Base-by-base conservation (phyloP, 2,329 filamentous ascomycete species). In the Calonectria pseudoreteaudii region DNA sequence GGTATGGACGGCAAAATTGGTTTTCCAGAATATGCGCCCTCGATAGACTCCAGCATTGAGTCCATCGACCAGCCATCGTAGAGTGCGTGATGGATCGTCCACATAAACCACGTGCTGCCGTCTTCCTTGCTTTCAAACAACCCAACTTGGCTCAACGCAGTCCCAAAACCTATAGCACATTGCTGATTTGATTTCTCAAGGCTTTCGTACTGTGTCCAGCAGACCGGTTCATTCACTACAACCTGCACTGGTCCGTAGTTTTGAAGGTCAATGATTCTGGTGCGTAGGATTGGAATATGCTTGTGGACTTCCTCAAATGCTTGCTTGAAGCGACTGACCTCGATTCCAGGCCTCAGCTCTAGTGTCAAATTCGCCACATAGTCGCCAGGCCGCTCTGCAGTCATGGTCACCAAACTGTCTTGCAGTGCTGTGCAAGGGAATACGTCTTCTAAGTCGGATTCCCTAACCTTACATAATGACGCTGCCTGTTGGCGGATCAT, bases 211-310 rank as follows among this genome's bases (percentile, higher is more conserved):
- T 44, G 58, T 41, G 10, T 36, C 58, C 58, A 62, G 58, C 34
- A 41, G 34, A 62, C 58, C 34, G 4, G 31, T 18, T 62, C 58
- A 44, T 62, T 41, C 4, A 62, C n/a, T 41, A 62, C 58, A 62
- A 62, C 58, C 58, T 62, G 58, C 30, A 62, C 58, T 30, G 58
- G 38, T 28, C 58, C 58, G 58, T 62, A 44, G 58, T 62, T 28
- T 62, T 44, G 36, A 62, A 62, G 58, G 58, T 62, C 26, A 62
- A 41, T 62, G 58, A 62, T 62, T 44, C 58, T 62, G 23, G 58
- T 62, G 58, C 58, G 58, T 41, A 62, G 58, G 58, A 62, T 62
- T 62, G 58, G 58, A 41, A 62, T 62, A 62, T 41, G 58, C 58
- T 26, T 41, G 58, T 44, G 44, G 58, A 62, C 36, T 62, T 62